A percentile compares a stretch with the other conserved stretches of the same genome.
These are phyloP conservation scores for Paraphoma sp. DNA, from an alignment of 2,329 filamentous ascomycete species.

Conservation along the genomic window DNA sequence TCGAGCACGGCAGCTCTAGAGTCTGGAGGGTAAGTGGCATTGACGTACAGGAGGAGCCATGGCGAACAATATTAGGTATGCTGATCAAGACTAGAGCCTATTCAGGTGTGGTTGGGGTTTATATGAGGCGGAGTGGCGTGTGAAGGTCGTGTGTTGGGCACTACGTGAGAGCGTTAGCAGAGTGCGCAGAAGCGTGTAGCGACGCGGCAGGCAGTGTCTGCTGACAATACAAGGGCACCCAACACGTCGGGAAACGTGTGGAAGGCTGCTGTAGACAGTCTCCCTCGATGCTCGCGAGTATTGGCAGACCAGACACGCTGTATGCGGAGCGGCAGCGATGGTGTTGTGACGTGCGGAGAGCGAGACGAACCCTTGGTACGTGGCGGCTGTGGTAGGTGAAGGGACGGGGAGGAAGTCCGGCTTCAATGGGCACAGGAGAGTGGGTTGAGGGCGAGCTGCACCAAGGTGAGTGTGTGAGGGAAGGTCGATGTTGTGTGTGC, in stretches of 20 bases:
- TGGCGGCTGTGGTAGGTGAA: conserved; percentile 28
- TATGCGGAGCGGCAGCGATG: conserved; percentile 38
- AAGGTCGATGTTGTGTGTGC: conserved; percentile 31
- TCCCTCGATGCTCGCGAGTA: conserved; percentile 33
- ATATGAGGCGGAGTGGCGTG: conserved; percentile 33
- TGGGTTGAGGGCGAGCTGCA: conserved; percentile 33
- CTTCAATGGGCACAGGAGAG: conserved; percentile 37
- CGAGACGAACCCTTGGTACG: conserved; percentile 39
- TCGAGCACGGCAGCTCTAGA: not conserved
- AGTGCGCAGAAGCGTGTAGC: conserved; percentile 17
- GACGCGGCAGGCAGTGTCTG: conserved; percentile 21
- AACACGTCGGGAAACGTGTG: conserved; percentile 24
- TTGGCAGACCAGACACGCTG: conserved; percentile 41
- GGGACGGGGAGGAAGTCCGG: conserved; percentile 40
- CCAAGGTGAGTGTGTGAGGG: conserved; percentile 41
- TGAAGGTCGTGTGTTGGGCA: conserved; percentile 46
- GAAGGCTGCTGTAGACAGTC: conserved; percentile 29
- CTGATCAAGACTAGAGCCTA: conserved; percentile 40
- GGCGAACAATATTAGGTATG: conserved; percentile 50
- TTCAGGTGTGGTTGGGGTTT: conserved; percentile 23
- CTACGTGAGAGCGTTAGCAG: conserved; percentile 39
- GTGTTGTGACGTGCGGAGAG: conserved; percentile 39
- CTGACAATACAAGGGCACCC: conserved; percentile 32
- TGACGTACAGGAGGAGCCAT: conserved; percentile 65
- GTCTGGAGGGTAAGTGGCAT: conserved; percentile 5